A percentile compares a stretch with the other conserved stretches of the same genome.
Evolutionary conservation across 148 eudicot genomes (phyloP).

Genomic region (Tetragonia tetragonoides): DNA sequence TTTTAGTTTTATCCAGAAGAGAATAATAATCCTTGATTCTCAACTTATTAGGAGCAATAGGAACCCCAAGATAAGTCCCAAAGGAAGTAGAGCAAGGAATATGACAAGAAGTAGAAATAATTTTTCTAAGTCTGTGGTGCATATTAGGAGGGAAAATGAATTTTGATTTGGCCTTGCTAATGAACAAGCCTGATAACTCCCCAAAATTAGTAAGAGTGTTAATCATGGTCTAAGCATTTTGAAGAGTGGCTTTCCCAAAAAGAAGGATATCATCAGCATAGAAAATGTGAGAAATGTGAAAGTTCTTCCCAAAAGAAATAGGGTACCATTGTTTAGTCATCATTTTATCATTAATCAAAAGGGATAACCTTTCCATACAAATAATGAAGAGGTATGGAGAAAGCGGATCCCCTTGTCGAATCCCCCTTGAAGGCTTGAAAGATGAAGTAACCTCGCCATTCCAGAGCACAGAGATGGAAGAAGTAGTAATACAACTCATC

Average conservation of each 20-base stretch:
- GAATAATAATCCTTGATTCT: not conserved
- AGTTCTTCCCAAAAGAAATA: not conserved
- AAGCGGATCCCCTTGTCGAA: slow-evolving; percentile 2
- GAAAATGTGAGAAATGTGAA: not conserved
- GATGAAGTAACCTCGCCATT: not conserved
- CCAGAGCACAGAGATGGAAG: not conserved
- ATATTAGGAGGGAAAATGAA: no score
- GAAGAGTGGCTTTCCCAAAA: not conserved
- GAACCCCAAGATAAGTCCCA: not conserved
- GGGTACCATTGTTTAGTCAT: not conserved
- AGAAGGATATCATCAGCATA: not conserved
- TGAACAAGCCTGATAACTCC: no score
- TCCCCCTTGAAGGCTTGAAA: not conserved
- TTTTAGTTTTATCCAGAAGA: not conserved
- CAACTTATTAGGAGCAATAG: not conserved
- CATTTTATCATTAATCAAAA: not conserved
- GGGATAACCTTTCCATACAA: not conserved
- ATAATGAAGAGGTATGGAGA: slow-evolving; percentile 9
- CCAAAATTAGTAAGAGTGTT: no score
- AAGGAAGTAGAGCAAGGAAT: no score
- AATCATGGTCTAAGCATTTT: no score
- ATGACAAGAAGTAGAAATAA: no score
- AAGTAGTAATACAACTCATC: not conserved
- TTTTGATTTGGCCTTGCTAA: no score
- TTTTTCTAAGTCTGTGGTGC: no score